Conservation (phyloP, 2,329 filamentous ascomycete species). For the Teratosphaeria nubilosa region DNA sequence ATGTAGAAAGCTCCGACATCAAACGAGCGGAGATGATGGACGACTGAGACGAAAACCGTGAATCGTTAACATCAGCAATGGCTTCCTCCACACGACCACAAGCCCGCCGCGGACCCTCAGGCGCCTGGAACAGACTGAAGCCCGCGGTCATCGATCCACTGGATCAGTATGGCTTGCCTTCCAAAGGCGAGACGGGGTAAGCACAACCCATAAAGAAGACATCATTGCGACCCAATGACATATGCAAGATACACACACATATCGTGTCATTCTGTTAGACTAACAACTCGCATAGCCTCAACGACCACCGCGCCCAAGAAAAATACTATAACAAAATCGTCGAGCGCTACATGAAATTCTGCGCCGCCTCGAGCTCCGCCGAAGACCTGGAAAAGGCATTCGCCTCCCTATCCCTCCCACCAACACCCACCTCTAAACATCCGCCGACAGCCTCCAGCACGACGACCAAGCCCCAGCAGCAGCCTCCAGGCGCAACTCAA, state of each 20-base stretch:
- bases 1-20: neutral
- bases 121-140: constrained; percentile 61
- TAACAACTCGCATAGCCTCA: constrained; percentile 25
- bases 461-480: neutral
- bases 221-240: neutral
- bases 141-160: constrained; percentile 66
- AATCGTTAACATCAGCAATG: neutral
- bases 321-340: constrained; percentile 79
- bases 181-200: constrained; percentile 81
- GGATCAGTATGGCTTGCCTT: constrained; percentile 73
- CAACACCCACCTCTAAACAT: constrained; percentile 2
- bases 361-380: constrained; percentile 60
- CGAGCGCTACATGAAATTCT: constrained; percentile 82
- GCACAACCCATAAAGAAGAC: neutral
- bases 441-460: neutral
- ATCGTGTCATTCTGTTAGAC: neutral
- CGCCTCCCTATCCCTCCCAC: constrained; percentile 46
- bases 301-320: constrained; percentile 67
- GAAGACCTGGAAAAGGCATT: constrained; percentile 68
- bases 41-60: neutral
- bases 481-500: constrained; percentile 2
- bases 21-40: neutral
- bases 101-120: constrained; percentile 34
- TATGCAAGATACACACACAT: neutral
- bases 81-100: constrained; percentile 12